Evolutionary conservation across 768 basidiomycete genomes (phyloP), one percentile per base, ranked within the genome.

Genomic region (Suillus americanus): DNA sequence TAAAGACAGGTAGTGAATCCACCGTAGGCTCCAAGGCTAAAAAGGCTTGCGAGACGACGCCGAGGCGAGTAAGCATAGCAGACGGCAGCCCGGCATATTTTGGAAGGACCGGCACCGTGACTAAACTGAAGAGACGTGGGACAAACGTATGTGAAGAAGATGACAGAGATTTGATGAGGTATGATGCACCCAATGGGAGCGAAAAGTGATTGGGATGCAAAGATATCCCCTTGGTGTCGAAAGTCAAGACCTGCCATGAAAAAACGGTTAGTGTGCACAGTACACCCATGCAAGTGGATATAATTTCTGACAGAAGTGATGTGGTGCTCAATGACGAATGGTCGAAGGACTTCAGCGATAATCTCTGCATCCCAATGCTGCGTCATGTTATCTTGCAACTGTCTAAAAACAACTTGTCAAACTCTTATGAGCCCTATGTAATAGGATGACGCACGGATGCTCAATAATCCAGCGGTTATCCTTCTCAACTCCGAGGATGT

Each of bases 141-240:
- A 77, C 78, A 37, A 77, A 78, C 60, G 69, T 66, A 23, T 73
- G 25, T 25, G 69, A 41, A 3, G 72, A 67, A 40, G 73, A 70
- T 50, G 55, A 65, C 70, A 70, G 66, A 41, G 59, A 81, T 70
- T 68, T 63, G 41, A 80, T 69, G 25, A 90, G 80, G 61, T 80
- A 74, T 46, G 80, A 73, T 43, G 82, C 84, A 45, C 89, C 91
- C 25, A 77, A 73, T 9, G 83, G 85, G 20, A 95, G 80, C 1
- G 94, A 88, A 66, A 79, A 82, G 75, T 97, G 95, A 73, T 97
- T 97, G 2, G 92, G 92, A 71, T 97, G 95, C 4, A 79, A 80
- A n/a, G 95, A 93, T 16, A 97, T 79, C 3, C 95, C 95, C 2
- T 70, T 68, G 0, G 77, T 64, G 74, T 97, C 95, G 72, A 97